These are phyloP conservation scores for Termitomyces sp. DNA, from an alignment of 1,284 basidiomycete genomes.

Conservation along the genomic window DNA sequence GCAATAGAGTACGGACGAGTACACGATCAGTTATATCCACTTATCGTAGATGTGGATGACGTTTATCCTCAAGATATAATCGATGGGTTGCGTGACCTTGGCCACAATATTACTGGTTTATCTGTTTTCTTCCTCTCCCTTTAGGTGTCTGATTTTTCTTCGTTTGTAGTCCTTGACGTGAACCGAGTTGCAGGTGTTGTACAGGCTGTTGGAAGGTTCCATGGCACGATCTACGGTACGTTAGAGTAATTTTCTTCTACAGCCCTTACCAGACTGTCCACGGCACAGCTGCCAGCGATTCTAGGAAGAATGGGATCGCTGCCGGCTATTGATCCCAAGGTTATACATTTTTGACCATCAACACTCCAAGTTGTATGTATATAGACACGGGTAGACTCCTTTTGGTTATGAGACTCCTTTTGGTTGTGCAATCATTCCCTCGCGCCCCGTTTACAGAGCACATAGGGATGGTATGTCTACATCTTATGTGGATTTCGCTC, in stretches of 20 bases:
- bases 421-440: too few species aligned
- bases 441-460: too few species aligned
- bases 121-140: neutral
- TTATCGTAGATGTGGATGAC: constrained; percentile 60
- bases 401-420: too few species aligned
- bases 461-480: too few species aligned
- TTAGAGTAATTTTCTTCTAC: neutral
- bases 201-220: constrained; percentile 60
- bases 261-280: neutral
- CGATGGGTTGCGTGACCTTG: constrained; percentile 50
- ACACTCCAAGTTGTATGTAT: too few species aligned
- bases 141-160: neutral
- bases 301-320: constrained; percentile 79
- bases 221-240: constrained; percentile 58
- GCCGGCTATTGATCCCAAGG: constrained; percentile 59
- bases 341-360: too few species aligned
- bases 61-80: constrained; percentile 51
- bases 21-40: constrained; percentile 88
- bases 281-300: constrained; percentile 70
- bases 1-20: constrained; percentile 86
- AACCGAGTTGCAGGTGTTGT: constrained; percentile 65
- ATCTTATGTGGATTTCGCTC: too few species aligned
- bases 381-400: too few species aligned
- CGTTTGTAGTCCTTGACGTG: constrained; percentile 41
- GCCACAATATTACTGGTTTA: constrained; percentile 69